These are phyloP conservation scores for Cadophora sp. DNA, from an alignment of 2,329 filamentous ascomycete species.

Conservation along the genomic window DNA sequence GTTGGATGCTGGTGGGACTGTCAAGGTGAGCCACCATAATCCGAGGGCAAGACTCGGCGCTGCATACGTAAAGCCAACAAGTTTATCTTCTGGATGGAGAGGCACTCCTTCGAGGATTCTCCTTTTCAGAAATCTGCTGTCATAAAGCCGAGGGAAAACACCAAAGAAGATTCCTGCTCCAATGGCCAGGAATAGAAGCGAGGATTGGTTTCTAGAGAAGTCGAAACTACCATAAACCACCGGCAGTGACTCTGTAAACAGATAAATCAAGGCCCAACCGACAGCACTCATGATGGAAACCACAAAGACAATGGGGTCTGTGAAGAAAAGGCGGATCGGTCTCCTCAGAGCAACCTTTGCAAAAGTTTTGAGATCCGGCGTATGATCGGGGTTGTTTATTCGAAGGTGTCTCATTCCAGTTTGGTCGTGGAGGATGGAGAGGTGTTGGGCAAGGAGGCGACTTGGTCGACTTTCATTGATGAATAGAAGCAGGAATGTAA, in stretches of 20 bases:
- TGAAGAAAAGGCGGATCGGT: conserved; percentile 51
- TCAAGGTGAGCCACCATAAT: conserved; percentile 55
- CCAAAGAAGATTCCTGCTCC: conserved; percentile 49
- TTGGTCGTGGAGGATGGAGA: conserved; percentile 34
- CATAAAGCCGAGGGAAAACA: conserved; percentile 51
- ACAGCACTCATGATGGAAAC: conserved; percentile 51
- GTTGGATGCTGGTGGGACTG: conserved; percentile 50
- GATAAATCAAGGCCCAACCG: conserved; percentile 54
- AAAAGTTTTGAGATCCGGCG: conserved; percentile 48
- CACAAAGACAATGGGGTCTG: conserved; percentile 54
- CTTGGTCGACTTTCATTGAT: conserved; percentile 54
- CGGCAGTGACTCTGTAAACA: conserved; percentile 53
- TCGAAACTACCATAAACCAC: conserved; percentile 48
- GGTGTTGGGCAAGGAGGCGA: conserved; percentile 47
- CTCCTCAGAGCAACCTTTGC: conserved; percentile 48
- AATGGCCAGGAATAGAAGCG: conserved; percentile 50
- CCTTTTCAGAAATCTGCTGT: conserved; percentile 45
- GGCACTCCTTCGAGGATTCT: conserved; percentile 28
- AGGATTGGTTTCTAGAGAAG: conserved; percentile 45
- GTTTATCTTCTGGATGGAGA: conserved; percentile 54
- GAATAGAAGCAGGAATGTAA: conserved; percentile 46
- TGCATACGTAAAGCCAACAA: conserved; percentile 53
- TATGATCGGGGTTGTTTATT: conserved; percentile 48
- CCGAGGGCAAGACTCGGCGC: conserved; percentile 51
- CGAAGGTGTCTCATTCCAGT: conserved; percentile 39